phyloP scores from a whole-genome alignment of 305 asterid species.

The Lippia alba region DNA sequence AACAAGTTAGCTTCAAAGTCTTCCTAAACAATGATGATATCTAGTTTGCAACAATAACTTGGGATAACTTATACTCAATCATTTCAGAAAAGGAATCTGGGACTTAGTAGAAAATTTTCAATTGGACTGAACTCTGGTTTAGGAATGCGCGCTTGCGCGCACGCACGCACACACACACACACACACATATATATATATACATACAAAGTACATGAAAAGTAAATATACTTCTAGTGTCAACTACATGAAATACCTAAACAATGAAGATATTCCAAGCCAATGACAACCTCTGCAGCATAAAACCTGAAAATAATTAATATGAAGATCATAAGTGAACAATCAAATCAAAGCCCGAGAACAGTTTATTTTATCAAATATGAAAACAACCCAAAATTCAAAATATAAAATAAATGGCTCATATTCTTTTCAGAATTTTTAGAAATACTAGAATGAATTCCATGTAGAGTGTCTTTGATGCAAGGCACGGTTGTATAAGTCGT shows the following conservation, averaged over 20 bases:
- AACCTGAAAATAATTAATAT: slow-evolving; percentile 59
- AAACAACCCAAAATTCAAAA: neutral
- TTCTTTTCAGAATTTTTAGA: neutral
- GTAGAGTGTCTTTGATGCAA: slow-evolving; percentile 5
- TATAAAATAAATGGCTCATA: neutral
- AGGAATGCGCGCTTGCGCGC: neutral
- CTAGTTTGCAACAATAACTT: slow-evolving; percentile 5
- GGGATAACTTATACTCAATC: neutral
- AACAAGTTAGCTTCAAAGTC: slow-evolving; percentile 2
- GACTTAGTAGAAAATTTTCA: neutral
- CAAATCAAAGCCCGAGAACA: slow-evolving; percentile 9
- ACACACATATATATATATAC: no score
- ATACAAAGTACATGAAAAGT: slow-evolving; percentile 10
- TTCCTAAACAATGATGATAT: neutral
- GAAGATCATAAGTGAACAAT: slow-evolving; percentile 21
- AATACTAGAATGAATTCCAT: slow-evolving; percentile 2
- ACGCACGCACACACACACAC: no score
- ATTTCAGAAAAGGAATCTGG: slow-evolving; percentile 1
- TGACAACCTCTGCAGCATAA: slow-evolving; percentile 91
- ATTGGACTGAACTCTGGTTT: slow-evolving; percentile 16
- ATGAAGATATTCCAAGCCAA: slow-evolving; percentile 97
- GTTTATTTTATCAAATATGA: slow-evolving; percentile 18
- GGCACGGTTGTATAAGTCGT: slow-evolving; percentile 9
- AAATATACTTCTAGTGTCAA: slow-evolving; percentile 17
- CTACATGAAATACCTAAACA: slow-evolving; percentile 73